phyloP scores from a whole-genome alignment of 2,329 filamentous ascomycete species.

The Chlorencoelia australis region DNA sequence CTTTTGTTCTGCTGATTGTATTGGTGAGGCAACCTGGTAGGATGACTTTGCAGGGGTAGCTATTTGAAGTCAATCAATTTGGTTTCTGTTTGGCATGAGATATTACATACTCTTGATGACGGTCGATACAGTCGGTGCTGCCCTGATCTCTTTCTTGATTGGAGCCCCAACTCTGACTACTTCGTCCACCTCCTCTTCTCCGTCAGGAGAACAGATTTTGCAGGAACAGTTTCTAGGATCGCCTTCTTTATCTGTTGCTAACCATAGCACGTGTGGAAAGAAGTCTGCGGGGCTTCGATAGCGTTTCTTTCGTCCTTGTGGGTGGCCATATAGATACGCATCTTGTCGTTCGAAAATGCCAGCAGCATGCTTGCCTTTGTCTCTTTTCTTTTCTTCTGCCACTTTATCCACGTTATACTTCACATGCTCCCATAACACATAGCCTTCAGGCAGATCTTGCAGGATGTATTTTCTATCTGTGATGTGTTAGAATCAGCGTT shows the following conservation, averaged over 20 bases:
- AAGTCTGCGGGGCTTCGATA: slow-evolving; percentile 50
- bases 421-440: slow-evolving; percentile 47
- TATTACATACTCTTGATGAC: no score
- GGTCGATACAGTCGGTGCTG: no score
- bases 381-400: slow-evolving; percentile 28
- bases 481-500: slow-evolving; percentile 8
- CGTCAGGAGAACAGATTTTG: slow-evolving; percentile 45
- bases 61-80: slow-evolving; percentile 2
- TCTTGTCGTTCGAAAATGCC: slow-evolving; percentile 45
- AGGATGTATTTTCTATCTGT: slow-evolving; percentile 37
- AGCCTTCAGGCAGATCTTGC: slow-evolving; percentile 43
- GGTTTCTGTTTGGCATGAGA: background rate
- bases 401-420: slow-evolving; percentile 37
- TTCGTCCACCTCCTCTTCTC: slow-evolving; percentile 30
- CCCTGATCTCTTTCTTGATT: slow-evolving; percentile 11
- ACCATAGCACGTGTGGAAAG: slow-evolving; percentile 49
- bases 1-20: slow-evolving; percentile 33
- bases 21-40: slow-evolving; percentile 3
- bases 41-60: slow-evolving; percentile 6
- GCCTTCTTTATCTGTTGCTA: slow-evolving; percentile 40
- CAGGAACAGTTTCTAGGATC: slow-evolving; percentile 45
- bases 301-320: slow-evolving; percentile 43
- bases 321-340: slow-evolving; percentile 51
- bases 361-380: slow-evolving; percentile 33
- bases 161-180: slow-evolving; percentile 13